phyloP scores from a whole-genome alignment of 805 yeast species.

The Candida dendrica region DNA sequence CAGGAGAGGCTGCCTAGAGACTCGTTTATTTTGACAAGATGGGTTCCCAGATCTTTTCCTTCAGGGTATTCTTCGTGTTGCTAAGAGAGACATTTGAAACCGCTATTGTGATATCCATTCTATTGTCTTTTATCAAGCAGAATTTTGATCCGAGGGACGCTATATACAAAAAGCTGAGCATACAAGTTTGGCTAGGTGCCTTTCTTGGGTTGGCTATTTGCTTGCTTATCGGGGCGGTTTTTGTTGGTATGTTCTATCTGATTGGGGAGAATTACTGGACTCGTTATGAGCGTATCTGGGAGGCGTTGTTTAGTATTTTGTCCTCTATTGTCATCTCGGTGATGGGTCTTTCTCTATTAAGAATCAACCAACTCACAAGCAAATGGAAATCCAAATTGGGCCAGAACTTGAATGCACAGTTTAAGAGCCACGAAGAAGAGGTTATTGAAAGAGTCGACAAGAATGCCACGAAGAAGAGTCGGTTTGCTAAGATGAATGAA shows the following conservation, averaged over 20 bases:
- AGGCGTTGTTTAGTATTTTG: conserved; percentile 72
- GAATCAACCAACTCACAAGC: conserved; percentile 75
- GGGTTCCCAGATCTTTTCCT: conserved; percentile 29
- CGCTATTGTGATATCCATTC: conserved; percentile 81
- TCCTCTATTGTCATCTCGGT: conserved; percentile 75
- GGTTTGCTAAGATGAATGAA: conserved; percentile 23
- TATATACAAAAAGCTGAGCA: conserved; percentile 37
- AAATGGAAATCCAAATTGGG: conserved; percentile 75
- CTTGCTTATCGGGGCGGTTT: conserved; percentile 61
- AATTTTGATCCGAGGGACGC: conserved; percentile 38
- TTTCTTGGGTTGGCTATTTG: conserved; percentile 64
- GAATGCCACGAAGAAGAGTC: conserved; percentile 4
- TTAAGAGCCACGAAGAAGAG: conserved; percentile 8
- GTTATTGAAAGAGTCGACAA: background rate
- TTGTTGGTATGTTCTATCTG: conserved; percentile 66
- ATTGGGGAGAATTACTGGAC: conserved; percentile 85
- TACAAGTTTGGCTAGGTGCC: conserved; percentile 85
- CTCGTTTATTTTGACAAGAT: no score
- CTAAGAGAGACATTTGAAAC: conserved; percentile 94
- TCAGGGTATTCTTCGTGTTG: conserved; percentile 72
- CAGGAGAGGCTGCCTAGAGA: no score
- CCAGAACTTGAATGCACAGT: conserved; percentile 43
- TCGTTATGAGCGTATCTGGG: conserved; percentile 83
- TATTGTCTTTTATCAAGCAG: conserved; percentile 86
- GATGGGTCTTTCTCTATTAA: conserved; percentile 79